These are phyloP conservation scores for Pyricularia sp. DNA, from an alignment of 2,329 filamentous ascomycete species.

Conservation along the genomic window DNA sequence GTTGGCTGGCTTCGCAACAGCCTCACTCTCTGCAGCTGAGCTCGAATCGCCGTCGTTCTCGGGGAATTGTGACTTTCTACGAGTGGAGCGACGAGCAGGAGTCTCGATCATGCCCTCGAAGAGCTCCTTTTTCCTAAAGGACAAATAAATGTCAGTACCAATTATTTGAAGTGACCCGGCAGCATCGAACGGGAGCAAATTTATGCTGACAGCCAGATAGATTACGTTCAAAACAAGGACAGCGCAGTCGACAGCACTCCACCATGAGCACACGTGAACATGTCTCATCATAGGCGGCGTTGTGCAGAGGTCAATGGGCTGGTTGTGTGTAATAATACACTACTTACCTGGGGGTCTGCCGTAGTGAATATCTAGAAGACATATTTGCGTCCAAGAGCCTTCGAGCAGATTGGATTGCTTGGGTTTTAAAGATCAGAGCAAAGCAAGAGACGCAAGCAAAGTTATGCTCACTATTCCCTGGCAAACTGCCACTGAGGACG, in stretches of 20 bases:
- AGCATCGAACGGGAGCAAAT: neutral
- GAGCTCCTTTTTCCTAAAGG: conserved; percentile 47
- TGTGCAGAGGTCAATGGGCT: neutral
- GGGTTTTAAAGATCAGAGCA: neutral
- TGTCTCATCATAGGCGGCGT: neutral
- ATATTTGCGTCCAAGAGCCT: neutral
- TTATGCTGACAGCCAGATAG: neutral
- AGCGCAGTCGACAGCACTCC: neutral
- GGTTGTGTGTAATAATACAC: too few species aligned
- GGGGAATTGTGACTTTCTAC: conserved; percentile 40
- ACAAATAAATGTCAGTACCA: neutral
- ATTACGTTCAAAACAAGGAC: neutral
- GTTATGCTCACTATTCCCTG: neutral
- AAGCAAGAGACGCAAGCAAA: neutral
- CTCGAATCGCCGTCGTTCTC: conserved; percentile 40
- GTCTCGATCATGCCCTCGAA: conserved; percentile 54
- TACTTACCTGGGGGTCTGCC: conserved; percentile 22
- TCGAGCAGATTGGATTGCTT: neutral
- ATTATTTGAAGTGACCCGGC: neutral
- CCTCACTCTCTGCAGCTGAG: conserved; percentile 30
- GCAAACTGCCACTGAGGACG: neutral
- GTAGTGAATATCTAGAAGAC: conserved; percentile 17
- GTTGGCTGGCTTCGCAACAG: conserved; percentile 9
- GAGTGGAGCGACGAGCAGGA: conserved; percentile 34
- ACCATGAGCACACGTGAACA: neutral